phyloP scores from a whole-genome alignment of 139 green algal species.

The Chlamydomonas incerta region DNA sequence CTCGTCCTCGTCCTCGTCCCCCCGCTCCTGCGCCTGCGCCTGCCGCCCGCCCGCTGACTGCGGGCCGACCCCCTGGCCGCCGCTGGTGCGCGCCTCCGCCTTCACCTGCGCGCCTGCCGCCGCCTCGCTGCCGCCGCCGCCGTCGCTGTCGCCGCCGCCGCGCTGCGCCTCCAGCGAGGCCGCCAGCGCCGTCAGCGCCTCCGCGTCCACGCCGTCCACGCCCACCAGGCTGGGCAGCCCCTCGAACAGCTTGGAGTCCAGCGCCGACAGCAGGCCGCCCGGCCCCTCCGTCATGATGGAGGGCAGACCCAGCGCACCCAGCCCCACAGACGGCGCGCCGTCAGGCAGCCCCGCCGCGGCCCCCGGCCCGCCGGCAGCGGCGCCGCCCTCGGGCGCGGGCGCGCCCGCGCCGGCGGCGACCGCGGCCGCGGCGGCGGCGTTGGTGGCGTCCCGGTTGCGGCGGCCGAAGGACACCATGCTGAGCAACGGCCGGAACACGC shows the following conservation, averaged over 20 bases:
- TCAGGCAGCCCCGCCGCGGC: neutral
- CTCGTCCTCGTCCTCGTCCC: neutral
- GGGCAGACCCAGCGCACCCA: neutral
- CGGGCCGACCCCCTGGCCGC: too few species aligned
- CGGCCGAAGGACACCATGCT: slow-evolving; percentile 9
- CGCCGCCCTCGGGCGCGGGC: too few species aligned
- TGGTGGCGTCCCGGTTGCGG: neutral
- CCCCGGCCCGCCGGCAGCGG: neutral
- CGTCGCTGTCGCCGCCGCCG: neutral
- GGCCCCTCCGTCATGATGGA: neutral
- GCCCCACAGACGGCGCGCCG: neutral
- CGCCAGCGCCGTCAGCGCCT: neutral
- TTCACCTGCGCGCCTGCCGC: neutral
- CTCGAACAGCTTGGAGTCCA: neutral
- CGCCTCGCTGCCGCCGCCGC: neutral
- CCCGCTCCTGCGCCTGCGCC: neutral
- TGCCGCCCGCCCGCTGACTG: too few species aligned
- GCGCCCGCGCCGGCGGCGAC: neutral
- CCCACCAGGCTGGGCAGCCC: neutral
- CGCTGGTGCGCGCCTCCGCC: neutral
- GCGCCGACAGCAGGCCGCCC: neutral
- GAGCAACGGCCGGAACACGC: slow-evolving; percentile 3
- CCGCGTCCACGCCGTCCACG: neutral
- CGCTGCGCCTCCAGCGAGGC: neutral
- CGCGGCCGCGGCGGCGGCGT: neutral